A percentile compares a stretch with the other conserved stretches of the same genome.
These are phyloP conservation scores for Albugo laibachii DNA, from an alignment of 352 stramenopile species.

Conservation along the genomic window DNA sequence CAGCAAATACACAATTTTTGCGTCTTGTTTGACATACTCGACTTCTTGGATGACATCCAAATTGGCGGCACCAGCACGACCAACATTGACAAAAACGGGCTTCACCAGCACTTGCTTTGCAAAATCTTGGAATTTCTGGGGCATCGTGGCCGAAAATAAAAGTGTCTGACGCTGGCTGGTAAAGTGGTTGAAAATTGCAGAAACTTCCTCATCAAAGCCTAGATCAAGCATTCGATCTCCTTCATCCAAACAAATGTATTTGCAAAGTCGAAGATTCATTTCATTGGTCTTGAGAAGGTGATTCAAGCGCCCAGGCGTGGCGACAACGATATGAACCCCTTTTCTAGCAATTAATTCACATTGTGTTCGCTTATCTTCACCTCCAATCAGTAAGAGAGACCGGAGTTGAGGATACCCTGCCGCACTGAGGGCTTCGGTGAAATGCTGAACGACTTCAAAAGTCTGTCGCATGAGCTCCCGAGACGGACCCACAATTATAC, in stretches of 20 bases:
- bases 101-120: slow-evolving; percentile 89
- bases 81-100: slow-evolving; percentile 97
- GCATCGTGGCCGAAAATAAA: slow-evolving; percentile 97
- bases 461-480: slow-evolving; percentile 96
- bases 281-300: slow-evolving; percentile 92
- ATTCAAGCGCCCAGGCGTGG: slow-evolving; percentile 90
- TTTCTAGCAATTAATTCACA: slow-evolving; percentile 63
- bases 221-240: slow-evolving; percentile 96
- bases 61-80: slow-evolving; percentile 92
- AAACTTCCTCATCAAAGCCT: slow-evolving; percentile 83
- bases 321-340: slow-evolving; percentile 94
- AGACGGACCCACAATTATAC: slow-evolving; percentile 92
- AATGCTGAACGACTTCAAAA: slow-evolving; percentile 92
- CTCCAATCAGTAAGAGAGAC: slow-evolving; percentile 89
- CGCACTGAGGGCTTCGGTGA: slow-evolving; percentile 56
- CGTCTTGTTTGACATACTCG: slow-evolving; percentile 97
- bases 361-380: slow-evolving; percentile 87
- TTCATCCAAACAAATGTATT: slow-evolving; percentile 98
- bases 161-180: slow-evolving; percentile 93
- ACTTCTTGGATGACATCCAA: slow-evolving; percentile 99
- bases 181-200: slow-evolving; percentile 98
- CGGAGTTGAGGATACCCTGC: slow-evolving; percentile 62
- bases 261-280: slow-evolving; percentile 88
- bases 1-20: slow-evolving; percentile 97
- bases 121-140: slow-evolving; percentile 99